Evolutionary conservation across 108 stramenopile species (phyloP).

Genomic region (Cyclostephanos invisitatus): DNA sequence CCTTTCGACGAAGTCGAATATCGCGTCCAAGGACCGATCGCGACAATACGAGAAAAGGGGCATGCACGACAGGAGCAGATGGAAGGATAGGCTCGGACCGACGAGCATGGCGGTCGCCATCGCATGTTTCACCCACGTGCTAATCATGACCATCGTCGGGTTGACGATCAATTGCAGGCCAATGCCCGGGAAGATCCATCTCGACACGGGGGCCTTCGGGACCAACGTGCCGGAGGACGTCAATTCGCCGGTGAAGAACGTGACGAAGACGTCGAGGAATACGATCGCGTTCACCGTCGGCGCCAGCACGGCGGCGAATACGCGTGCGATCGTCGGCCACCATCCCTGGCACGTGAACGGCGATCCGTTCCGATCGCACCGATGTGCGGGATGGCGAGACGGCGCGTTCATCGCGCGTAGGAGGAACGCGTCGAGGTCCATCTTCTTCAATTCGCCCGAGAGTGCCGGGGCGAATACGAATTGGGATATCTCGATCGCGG

Average conservation of each 20-base stretch:
- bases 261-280: slow-evolving; percentile 79
- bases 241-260: slow-evolving; percentile 81
- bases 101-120: slow-evolving; percentile 17
- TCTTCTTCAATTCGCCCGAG: slow-evolving; percentile 50
- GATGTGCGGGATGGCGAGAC: neutral
- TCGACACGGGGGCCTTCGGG: slow-evolving; percentile 62
- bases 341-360: slow-evolving; percentile 18
- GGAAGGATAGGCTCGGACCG: slow-evolving; percentile 59
- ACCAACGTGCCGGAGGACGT: slow-evolving; percentile 52
- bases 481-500: slow-evolving; percentile 59
- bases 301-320: slow-evolving; percentile 50
- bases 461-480: slow-evolving; percentile 55
- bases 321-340: slow-evolving; percentile 40
- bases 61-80: slow-evolving; percentile 18
- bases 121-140: slow-evolving; percentile 10
- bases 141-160: slow-evolving; percentile 62
- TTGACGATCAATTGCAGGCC: slow-evolving; percentile 74
- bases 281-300: slow-evolving; percentile 54
- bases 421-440: slow-evolving; percentile 38
- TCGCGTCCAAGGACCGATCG: slow-evolving; percentile 43
- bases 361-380: slow-evolving; percentile 19
- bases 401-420: slow-evolving; percentile 31
- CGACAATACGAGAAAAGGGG: slow-evolving; percentile 35
- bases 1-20: slow-evolving; percentile 46
- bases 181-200: slow-evolving; percentile 78